A percentile compares a stretch with the other conserved stretches of the same genome.
phyloP scores from a whole-genome alignment of 257 asterid genomes.

The Solanum sejunctum region DNA sequence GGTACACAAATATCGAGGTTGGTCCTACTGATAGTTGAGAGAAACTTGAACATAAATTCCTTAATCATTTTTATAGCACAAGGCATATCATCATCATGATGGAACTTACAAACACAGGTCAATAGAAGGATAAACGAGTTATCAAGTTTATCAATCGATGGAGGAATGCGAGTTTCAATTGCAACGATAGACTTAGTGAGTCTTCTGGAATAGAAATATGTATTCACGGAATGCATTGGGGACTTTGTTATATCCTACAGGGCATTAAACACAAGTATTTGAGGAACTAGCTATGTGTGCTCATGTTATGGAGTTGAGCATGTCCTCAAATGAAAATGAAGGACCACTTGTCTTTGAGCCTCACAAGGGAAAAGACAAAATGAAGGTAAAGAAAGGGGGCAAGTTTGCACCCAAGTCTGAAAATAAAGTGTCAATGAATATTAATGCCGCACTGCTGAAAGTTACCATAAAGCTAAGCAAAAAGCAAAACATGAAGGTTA shows the following conservation, averaged over 20 bases:
- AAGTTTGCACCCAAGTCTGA: background rate
- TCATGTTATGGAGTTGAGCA: background rate
- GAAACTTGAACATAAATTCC: too few relatives aligned
- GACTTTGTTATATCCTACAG: too few relatives aligned
- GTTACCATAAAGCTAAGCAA: background rate
- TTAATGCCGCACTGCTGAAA: background rate
- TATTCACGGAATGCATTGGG: too few relatives aligned
- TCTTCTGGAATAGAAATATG: too few relatives aligned
- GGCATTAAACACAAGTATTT: too few relatives aligned
- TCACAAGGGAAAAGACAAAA: background rate
- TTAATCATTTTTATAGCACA: too few relatives aligned
- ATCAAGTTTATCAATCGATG: background rate
- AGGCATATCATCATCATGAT: background rate
- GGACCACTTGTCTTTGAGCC: background rate
- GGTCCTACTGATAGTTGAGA: too few relatives aligned
- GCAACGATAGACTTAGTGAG: too few relatives aligned
- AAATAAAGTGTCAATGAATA: background rate
- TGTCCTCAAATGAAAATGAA: background rate
- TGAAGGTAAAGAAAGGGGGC: background rate
- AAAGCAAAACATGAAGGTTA: background rate
- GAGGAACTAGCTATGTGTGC: too few relatives aligned
- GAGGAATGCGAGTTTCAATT: too few relatives aligned
- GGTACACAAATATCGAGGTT: fast-evolving
- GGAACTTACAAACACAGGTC: background rate
- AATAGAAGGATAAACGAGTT: background rate